A percentile compares a stretch with the other conserved stretches of the same genome.
phyloP scores from a whole-genome alignment of 1,284 basidiomycete genomes.

The Ganoderma sinense region DNA sequence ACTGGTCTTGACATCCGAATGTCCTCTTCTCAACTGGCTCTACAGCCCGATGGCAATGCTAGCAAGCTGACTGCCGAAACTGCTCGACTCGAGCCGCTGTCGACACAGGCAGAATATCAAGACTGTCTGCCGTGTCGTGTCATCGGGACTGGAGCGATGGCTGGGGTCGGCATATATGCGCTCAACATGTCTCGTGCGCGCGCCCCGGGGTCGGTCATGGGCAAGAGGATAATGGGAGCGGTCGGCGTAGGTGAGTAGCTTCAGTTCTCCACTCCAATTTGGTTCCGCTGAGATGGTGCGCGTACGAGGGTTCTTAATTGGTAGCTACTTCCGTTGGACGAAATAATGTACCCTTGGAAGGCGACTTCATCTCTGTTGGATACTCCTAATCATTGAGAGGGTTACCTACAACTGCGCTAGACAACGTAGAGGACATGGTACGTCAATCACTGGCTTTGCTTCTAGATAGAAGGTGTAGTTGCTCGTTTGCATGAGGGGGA shows the following conservation, averaged over 20 bases:
- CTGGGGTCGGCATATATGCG: slow-evolving; percentile 44
- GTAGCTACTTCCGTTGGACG: slow-evolving; percentile 39
- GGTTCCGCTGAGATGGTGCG: neutral
- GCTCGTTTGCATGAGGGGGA: neutral
- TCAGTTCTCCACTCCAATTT: neutral
- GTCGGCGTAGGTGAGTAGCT: slow-evolving; percentile 42
- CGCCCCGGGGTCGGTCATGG: slow-evolving; percentile 44
- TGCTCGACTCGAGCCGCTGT: no score
- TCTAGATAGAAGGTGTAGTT: neutral
- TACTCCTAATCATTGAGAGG: neutral
- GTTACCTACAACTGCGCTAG: neutral
- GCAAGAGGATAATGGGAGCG: slow-evolving; percentile 46
- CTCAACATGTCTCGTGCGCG: slow-evolving; percentile 44
- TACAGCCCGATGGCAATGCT: neutral
- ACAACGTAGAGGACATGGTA: neutral
- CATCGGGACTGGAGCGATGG: slow-evolving; percentile 45
- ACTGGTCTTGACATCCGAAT: neutral
- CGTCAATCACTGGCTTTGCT: neutral
- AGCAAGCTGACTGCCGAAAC: neutral
- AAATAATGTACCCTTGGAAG: slow-evolving; percentile 14
- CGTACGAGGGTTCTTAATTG: slow-evolving; percentile 37
- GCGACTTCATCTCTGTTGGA: no score
- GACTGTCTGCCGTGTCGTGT: slow-evolving; percentile 49
- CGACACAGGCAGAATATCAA: slow-evolving; percentile 26
- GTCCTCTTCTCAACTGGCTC: neutral